Evolutionary conservation across 176 grass and related monocot species (phyloP).

Genomic region (Lolium rigidum): DNA sequence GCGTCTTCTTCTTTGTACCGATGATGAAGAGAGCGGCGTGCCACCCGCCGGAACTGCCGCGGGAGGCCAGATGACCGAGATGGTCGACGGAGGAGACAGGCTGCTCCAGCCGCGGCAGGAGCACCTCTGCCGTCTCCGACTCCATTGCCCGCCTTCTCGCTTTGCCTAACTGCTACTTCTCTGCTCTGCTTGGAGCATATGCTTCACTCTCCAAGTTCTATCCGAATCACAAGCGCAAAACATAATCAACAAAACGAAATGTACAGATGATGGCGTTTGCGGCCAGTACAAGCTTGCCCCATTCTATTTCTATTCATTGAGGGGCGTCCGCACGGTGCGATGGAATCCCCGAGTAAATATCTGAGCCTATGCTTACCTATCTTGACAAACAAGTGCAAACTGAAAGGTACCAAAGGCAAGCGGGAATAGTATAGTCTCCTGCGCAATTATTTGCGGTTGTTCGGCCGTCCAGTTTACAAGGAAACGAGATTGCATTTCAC

Average conservation of each 20-base stretch:
- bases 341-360: too few relatives aligned
- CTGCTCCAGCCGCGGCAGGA: conserved; percentile 27
- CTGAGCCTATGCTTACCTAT: too few relatives aligned
- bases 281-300: too few relatives aligned
- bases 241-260: background rate
- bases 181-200: background rate
- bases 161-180: background rate
- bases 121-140: conserved; percentile 3
- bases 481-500: too few relatives aligned
- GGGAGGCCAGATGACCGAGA: conserved; percentile 37
- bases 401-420: background rate
- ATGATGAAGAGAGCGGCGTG: conserved; percentile 60
- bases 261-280: too few relatives aligned
- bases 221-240: background rate
- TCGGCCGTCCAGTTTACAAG: too few relatives aligned
- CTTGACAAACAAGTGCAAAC: background rate
- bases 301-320: too few relatives aligned
- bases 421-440: background rate
- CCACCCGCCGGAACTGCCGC: conserved; percentile 52
- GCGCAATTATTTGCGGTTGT: background rate
- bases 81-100: conserved; percentile 44
- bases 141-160: background rate
- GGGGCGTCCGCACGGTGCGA: too few relatives aligned
- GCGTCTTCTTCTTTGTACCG: conserved; percentile 21
- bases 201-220: too few relatives aligned